Evolutionary conservation across 805 yeast species (phyloP), one percentile per base, ranked within the genome.

Genomic region (Schwanniomyces polymorphus): DNA sequence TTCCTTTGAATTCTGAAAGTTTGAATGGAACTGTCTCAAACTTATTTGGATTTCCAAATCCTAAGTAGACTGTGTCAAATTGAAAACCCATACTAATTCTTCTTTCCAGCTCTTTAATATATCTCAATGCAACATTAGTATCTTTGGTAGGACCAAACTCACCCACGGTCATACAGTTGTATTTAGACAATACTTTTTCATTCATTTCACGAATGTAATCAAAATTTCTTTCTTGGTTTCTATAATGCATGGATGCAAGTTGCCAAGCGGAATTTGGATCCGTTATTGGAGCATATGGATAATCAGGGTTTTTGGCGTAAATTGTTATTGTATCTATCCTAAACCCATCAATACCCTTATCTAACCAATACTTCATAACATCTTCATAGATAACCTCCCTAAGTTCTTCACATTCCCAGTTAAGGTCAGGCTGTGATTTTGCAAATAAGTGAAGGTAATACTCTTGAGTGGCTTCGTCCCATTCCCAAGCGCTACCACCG

Each of bases 271-370:
- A 46, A 45, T 63, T 72, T 21, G 78, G 75, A 61, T 66, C 68
- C 14, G 63, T 60, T 34, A 79, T 59, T 28, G 81, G 81, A 1
- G 81, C 81, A 53, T 80, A 83, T 27, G 68, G 73, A 50, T 68
- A 74, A 1, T 64, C 58, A 46, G 62, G 74, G 14, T 59, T 69
- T 64, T 81, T 81, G 29, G 81, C 72, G 65, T 78, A 78, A 63
- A 78, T 60, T 29, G 79, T 76, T 26, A 82, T 81, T 25, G 79
- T 73, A 57, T 81, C 85, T 45, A 81, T 78, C 64, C 85, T 70
- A 67, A 81, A 81, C 2, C 85, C 85, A 57, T 79, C 82, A 27
- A 78, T 72, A 25, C 85, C 85, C 51, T 74, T 72, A 41, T 76
- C 73, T 46, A 74, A 74, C 85, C 86, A 81, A 61, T 71, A 81